phyloP scores from a whole-genome alignment of 1,284 basidiomycete species.

The Leccinum solheimii region DNA sequence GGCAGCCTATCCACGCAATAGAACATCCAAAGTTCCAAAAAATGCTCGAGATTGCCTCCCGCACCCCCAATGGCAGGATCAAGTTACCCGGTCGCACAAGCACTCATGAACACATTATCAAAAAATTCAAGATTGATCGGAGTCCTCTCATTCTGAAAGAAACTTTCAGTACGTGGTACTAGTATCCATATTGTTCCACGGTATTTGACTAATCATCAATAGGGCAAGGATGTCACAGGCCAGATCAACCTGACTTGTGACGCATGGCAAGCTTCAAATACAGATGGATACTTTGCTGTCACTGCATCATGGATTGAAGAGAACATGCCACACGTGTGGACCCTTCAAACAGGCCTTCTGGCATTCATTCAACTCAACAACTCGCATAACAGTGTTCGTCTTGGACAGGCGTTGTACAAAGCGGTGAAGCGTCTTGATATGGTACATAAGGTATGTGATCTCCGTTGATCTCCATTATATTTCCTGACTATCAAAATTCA shows the following conservation, averaged over 20 bases:
- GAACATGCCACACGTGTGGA: background rate
- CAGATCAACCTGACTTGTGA: too few species aligned
- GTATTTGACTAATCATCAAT: background rate
- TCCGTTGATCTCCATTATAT: background rate
- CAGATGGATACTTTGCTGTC: background rate
- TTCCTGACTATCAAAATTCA: background rate
- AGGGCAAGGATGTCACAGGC: too few species aligned
- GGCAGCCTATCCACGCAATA: background rate
- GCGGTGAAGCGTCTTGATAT: background rate
- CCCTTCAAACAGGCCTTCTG: background rate
- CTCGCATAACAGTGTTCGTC: background rate
- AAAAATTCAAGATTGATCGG: background rate
- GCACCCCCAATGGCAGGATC: background rate
- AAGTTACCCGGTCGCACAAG: background rate
- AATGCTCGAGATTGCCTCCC: background rate
- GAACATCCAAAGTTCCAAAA: background rate
- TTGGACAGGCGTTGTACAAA: background rate
- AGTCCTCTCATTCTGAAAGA: background rate
- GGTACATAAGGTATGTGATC: background rate
- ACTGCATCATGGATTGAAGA: background rate
- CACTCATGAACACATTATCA: background rate
- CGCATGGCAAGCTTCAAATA: too few species aligned
- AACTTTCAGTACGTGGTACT: background rate
- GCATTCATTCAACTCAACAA: background rate
- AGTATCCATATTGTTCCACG: background rate